Evolutionary conservation across 257 asterid species (phyloP), one percentile per base, ranked within the genome.

Genomic region (Solanum habrochaites): DNA sequence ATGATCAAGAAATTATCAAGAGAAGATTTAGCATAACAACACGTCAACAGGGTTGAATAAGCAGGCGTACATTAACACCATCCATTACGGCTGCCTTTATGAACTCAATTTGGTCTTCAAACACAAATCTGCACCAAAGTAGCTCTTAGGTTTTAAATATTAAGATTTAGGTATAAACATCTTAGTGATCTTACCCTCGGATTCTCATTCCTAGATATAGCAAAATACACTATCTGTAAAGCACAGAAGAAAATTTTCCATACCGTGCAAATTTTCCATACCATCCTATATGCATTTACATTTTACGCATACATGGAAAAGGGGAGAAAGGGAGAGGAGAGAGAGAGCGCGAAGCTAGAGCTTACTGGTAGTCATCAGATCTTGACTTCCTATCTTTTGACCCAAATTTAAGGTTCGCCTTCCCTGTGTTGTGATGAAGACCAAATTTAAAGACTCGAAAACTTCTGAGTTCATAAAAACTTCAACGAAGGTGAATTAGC

Each of bases 91-190:
- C 31, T 37, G 96, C 96, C 94, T 93, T 95, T 88, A 96, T 94
- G 89, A 96, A 96, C 83, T 95, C 98, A 88, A 96, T 95, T 90
- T 96, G 99, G 92, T 96, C 96, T 91, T 96, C 99, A 91, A 96
- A 97, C 62, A 95, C 98, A 92, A 88, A 97, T 91, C 98, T 94
- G 88, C 90, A 89, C 27, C 89, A 86, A 43, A 66, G 72, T 89
- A 83, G 87, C 32, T 40, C 25, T 64, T 47, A 56, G 84, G 66
- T 25, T 27, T 71, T 25, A 47, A 27, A 78, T 78, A 45, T 15
- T 78, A 78, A 78, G 84, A 78, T 78, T 78, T 4, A 77, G 83
- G n/a, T 77, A 62, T 62, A 77, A 75, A 77, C 25, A 78, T 42
- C 11, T n/a, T n/a, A n/a, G n/a, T n/a, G n/a, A n/a, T n/a, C n/a